phyloP scores from a whole-genome alignment of 2,329 filamentous ascomycete genomes.

The Aspergillus novofumigatus region DNA sequence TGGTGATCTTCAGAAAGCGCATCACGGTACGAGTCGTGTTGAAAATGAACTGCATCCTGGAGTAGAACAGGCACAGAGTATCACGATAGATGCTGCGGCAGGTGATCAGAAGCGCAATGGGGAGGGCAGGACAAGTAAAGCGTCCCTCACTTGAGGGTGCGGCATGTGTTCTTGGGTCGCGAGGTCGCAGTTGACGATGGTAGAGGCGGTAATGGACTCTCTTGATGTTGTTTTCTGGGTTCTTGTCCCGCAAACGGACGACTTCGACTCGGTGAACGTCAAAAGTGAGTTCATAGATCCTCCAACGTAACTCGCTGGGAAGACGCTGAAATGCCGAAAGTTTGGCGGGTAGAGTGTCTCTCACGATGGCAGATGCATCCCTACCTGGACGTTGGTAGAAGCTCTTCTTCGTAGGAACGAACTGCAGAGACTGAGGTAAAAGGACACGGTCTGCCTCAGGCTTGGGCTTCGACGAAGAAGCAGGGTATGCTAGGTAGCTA shows the following conservation, averaged over 20 bases:
- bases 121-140: not conserved
- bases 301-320: conserved; percentile 65
- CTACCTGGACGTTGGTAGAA: not conserved
- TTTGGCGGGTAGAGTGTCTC: not conserved
- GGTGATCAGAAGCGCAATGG: conserved; percentile 56
- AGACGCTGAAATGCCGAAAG: conserved; percentile 63
- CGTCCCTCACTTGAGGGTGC: not conserved
- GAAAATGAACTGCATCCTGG: conserved; percentile 22
- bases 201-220: conserved; percentile 58
- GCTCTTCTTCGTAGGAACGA: not conserved
- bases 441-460: not conserved
- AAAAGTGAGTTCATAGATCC: conserved; percentile 65
- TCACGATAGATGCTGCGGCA: conserved; percentile 60
- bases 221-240: conserved; percentile 63
- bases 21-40: conserved; percentile 9
- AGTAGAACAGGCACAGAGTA: conserved; percentile 62
- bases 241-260: conserved; percentile 37
- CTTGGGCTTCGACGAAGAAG: not conserved
- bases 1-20: conserved; percentile 39
- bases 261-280: conserved; percentile 24
- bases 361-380: not conserved
- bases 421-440: not conserved
- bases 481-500: not conserved
- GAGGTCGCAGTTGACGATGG: conserved; percentile 45
- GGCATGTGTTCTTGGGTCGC: conserved; percentile 7